phyloP scores from a whole-genome alignment of 345 rosid genomes.

The Geranium brycei region DNA sequence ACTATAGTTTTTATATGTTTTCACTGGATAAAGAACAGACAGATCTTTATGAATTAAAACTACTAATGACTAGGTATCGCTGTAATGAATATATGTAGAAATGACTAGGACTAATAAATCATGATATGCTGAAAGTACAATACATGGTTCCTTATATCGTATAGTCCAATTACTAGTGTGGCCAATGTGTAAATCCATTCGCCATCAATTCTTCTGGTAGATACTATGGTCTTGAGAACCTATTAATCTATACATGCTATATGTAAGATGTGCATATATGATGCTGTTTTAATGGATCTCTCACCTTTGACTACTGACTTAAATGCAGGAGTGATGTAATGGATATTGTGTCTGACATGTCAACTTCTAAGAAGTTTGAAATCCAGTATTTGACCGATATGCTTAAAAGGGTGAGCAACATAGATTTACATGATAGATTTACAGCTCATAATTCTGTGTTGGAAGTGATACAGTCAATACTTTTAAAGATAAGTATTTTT shows the following conservation, averaged over 20 bases:
- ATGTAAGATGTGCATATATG: not conserved
- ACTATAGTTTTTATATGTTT: too few species aligned
- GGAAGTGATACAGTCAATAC: not conserved
- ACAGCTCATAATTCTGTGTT: not conserved
- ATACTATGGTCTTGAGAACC: not conserved
- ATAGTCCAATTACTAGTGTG: not conserved
- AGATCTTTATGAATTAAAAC: too few species aligned
- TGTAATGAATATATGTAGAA: not conserved
- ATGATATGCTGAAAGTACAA: too few species aligned
- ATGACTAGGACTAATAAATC: not conserved
- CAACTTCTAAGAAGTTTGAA: constrained; percentile 44
- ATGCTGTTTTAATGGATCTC: constrained; percentile 4
- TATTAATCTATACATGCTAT: constrained; percentile 3
- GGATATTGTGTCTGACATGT: constrained; percentile 36
- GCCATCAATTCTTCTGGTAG: not conserved
- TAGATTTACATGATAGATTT: not conserved
- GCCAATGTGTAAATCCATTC: not conserved
- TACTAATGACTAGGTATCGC: not conserved
- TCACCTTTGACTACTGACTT: constrained; percentile 4
- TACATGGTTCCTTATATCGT: too few species aligned
- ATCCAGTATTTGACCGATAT: constrained; percentile 33
- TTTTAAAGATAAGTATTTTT: too few species aligned
- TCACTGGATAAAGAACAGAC: too few species aligned
- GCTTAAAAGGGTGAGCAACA: constrained; percentile 42
- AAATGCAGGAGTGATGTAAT: constrained; percentile 45